Conservation (phyloP, 805 yeast genomes). For the Blastobotrys americana region DNA sequence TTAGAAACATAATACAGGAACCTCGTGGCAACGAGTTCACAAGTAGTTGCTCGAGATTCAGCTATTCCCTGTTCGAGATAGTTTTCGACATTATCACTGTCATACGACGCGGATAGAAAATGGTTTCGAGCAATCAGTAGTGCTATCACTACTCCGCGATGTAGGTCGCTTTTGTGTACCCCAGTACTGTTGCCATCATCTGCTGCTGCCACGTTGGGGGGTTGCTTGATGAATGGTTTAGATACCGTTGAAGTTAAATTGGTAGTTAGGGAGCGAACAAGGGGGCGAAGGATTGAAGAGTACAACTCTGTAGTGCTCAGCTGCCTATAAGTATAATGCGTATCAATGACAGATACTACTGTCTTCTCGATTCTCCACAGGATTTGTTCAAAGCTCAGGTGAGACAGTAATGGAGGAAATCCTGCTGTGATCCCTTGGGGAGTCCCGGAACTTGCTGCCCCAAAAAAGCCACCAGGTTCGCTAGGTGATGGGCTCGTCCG, state of each 20-base stretch:
- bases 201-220: background rate
- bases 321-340: slow-evolving; percentile 27
- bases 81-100: slow-evolving; percentile 12
- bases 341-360: slow-evolving; percentile 21
- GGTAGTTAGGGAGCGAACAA: slow-evolving; percentile 17
- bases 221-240: slow-evolving; percentile 3
- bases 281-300: slow-evolving; percentile 20
- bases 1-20: slow-evolving; percentile 22
- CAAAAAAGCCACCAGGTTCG: too few relatives aligned
- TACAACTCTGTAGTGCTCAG: slow-evolving; percentile 21
- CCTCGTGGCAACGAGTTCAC: slow-evolving; percentile 27
- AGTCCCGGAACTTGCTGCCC: background rate
- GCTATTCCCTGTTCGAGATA: slow-evolving; percentile 20
- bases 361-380: slow-evolving; percentile 22
- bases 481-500: too few relatives aligned
- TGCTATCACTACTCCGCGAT: slow-evolving; percentile 27
- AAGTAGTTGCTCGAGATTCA: slow-evolving; percentile 27
- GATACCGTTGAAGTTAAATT: too few relatives aligned
- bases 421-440: slow-evolving; percentile 1
- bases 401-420: slow-evolving; percentile 20
- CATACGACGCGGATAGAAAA: slow-evolving; percentile 22
- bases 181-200: background rate
- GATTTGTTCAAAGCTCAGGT: slow-evolving; percentile 21
- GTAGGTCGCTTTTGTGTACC: slow-evolving; percentile 19
- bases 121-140: slow-evolving; percentile 26